Percentiles rank a stretch among this genome's conserved stretches.
Conservation (phyloP, 805 yeast species). For the Tetrapisispora taiwanensis region DNA sequence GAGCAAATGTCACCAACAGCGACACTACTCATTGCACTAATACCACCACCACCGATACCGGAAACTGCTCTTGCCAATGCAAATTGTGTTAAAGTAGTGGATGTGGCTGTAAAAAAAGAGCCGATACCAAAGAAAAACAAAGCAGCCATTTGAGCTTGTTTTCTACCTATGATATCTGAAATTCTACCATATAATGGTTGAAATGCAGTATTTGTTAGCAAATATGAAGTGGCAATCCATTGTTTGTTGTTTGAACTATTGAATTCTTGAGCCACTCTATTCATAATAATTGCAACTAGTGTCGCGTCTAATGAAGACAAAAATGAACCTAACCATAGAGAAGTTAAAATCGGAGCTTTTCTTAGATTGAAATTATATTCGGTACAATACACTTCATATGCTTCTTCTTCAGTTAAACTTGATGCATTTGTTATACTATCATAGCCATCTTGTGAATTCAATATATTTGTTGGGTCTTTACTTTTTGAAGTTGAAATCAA, state of each 20-base stretch:
- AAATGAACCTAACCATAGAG: constrained; percentile 40
- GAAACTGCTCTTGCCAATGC: constrained; percentile 57
- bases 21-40: constrained; percentile 64
- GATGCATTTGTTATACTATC: not conserved
- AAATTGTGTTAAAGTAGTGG: constrained; percentile 29
- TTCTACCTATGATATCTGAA: constrained; percentile 47
- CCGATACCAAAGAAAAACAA: constrained; percentile 37
- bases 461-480: not conserved
- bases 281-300: constrained; percentile 41
- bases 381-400: constrained; percentile 19
- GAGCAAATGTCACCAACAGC: constrained; percentile 70
- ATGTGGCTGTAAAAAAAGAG: constrained; percentile 34
- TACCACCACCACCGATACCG: constrained; percentile 90
- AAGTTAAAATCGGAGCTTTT: constrained; percentile 25
- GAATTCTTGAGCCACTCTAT: constrained; percentile 39
- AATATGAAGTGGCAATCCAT: constrained; percentile 61
- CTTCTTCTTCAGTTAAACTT: not conserved
- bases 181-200: constrained; percentile 58
- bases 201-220: constrained; percentile 54
- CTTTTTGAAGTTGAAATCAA: constrained; percentile 10
- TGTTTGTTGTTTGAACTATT: constrained; percentile 38
- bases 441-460: not conserved
- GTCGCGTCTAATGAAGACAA: constrained; percentile 39
- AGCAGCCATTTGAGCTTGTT: constrained; percentile 33
- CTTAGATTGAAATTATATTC: constrained; percentile 20